Conservation (phyloP, 2,329 filamentous ascomycete genomes). For the Mycosphaerella sp. region DNA sequence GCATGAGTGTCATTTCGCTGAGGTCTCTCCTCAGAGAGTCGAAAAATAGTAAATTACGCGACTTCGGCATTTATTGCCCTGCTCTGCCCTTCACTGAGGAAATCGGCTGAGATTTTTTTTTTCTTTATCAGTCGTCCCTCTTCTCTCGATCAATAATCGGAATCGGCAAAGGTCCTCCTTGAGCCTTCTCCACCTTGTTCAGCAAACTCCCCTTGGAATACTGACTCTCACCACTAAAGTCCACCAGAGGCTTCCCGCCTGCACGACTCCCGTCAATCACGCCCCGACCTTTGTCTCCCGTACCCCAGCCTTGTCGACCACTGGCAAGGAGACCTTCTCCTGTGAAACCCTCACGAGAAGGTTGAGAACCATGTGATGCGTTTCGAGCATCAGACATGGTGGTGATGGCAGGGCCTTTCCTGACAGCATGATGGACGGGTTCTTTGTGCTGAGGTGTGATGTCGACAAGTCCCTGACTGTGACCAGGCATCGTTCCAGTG, state of each 20-base stretch:
- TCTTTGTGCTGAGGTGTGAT: slow-evolving; percentile 18
- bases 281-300: slow-evolving; percentile 37
- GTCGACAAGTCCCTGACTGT: slow-evolving; percentile 12
- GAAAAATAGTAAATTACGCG: too few species aligned
- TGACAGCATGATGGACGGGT: slow-evolving; percentile 16
- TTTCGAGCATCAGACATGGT: slow-evolving; percentile 11
- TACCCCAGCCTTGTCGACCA: slow-evolving; percentile 36
- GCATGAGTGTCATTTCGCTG: too few species aligned
- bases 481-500: slow-evolving; percentile 3
- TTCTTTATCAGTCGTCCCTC: too few species aligned
- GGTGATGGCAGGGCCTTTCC: slow-evolving; percentile 12
- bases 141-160: slow-evolving; percentile 21
- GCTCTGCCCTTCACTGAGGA: too few species aligned
- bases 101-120: too few species aligned
- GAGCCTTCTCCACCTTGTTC: slow-evolving; percentile 36
- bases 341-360: slow-evolving; percentile 36
- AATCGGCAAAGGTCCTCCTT: slow-evolving; percentile 22
- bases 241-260: slow-evolving; percentile 39
- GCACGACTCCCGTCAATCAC: slow-evolving; percentile 43
- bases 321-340: slow-evolving; percentile 40
- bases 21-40: too few species aligned
- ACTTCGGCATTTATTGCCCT: too few species aligned
- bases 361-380: slow-evolving; percentile 1
- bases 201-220: slow-evolving; percentile 46
- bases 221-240: slow-evolving; percentile 37